Evolutionary conservation across 2,329 filamentous ascomycete species (phyloP).

Genomic region (Westerdykella aurantiaca): DNA sequence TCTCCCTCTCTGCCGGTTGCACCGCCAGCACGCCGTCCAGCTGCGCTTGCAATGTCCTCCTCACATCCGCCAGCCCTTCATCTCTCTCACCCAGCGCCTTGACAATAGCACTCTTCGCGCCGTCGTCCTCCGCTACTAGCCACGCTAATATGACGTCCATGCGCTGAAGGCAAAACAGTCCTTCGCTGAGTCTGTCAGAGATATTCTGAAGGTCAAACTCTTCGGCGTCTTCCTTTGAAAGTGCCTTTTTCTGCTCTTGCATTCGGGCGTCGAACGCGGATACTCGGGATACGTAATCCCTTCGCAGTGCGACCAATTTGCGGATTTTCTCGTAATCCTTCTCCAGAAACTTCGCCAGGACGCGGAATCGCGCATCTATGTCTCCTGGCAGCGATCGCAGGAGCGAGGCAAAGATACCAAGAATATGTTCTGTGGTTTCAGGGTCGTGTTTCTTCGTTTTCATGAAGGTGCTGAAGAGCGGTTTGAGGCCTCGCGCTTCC

Average conservation of each 20-base stretch:
- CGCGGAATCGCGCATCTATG: constrained; percentile 71
- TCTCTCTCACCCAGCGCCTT: constrained; percentile 62
- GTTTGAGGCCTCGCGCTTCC: constrained; percentile 77
- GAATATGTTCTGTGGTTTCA: constrained; percentile 67
- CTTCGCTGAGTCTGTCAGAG: constrained; percentile 71
- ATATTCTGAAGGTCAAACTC: constrained; percentile 66
- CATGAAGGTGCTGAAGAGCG: constrained; percentile 80
- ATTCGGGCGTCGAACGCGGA: constrained; percentile 59
- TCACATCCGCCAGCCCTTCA: constrained; percentile 59
- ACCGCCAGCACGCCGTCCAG: constrained; percentile 52
- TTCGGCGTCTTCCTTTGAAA: constrained; percentile 55
- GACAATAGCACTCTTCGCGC: constrained; percentile 61
- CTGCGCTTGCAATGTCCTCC: constrained; percentile 64
- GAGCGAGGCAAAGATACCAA: constrained; percentile 79
- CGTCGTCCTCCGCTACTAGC: constrained; percentile 83
- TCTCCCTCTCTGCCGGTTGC: constrained; percentile 54
- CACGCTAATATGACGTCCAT: constrained; percentile 83
- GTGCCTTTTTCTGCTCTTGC: constrained; percentile 49
- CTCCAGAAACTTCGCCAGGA: constrained; percentile 91
- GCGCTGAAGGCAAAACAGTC: constrained; percentile 74
- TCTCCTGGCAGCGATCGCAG: constrained; percentile 72
- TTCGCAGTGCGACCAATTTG: constrained; percentile 65
- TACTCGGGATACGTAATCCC: constrained; percentile 62
- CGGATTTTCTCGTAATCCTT: constrained; percentile 83
- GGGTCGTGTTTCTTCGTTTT: constrained; percentile 72